phyloP scores from a whole-genome alignment of 2,329 filamentous ascomycete genomes.

The Lachnellula occidentalis region DNA sequence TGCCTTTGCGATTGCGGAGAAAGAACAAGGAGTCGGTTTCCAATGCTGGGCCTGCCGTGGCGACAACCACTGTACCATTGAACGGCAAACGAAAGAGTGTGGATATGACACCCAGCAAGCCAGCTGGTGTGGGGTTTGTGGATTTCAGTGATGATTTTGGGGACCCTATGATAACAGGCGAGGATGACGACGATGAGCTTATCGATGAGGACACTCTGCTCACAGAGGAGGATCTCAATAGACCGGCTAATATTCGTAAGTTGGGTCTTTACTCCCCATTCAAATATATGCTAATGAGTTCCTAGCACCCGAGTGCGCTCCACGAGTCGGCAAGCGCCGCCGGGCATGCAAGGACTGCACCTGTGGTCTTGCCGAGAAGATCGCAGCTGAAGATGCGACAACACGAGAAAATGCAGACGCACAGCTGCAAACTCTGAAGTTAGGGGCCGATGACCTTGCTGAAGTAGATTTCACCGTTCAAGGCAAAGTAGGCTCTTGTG shows the following conservation, averaged over 20 bases:
- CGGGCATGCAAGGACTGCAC: conserved; percentile 97
- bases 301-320: conserved; percentile 76
- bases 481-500: conserved; percentile 91
- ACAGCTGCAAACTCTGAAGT: conserved; percentile 60
- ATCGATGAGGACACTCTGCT: conserved; percentile 89
- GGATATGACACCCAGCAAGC: conserved; percentile 27
- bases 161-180: conserved; percentile 43
- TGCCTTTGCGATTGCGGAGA: conserved; percentile 48
- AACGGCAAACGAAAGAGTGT: conserved; percentile 26
- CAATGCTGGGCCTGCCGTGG: conserved; percentile 31
- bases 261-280: conserved; percentile 24
- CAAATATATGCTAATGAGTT: conserved; percentile 6
- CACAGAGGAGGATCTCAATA: conserved; percentile 75
- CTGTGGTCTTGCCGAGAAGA: conserved; percentile 79
- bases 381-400: conserved; percentile 77
- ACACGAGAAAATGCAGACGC: conserved; percentile 61
- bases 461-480: conserved; percentile 98
- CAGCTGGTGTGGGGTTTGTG: conserved; percentile 61
- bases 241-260: conserved; percentile 76
- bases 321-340: conserved; percentile 80
- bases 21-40: conserved; percentile 51
- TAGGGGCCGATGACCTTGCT: conserved; percentile 71
- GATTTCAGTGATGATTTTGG: conserved; percentile 61
- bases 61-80: conserved; percentile 27
- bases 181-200: conserved; percentile 69